phyloP scores from a whole-genome alignment of 306 rosid genomes.

The Oxytropis ochrocephala region DNA sequence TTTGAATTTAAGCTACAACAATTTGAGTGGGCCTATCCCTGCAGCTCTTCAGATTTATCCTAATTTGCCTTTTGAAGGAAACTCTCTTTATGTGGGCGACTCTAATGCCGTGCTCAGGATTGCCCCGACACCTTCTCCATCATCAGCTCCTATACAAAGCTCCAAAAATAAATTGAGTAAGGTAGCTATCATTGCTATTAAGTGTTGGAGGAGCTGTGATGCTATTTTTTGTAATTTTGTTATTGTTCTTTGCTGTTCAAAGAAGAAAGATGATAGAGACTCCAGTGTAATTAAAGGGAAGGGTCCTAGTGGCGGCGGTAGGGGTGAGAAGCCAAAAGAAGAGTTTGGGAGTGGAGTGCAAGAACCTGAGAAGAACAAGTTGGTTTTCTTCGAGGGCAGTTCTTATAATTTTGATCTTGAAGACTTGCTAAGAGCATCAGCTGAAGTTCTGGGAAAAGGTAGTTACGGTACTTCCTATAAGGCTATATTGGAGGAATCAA shows the following conservation, averaged over 20 bases:
- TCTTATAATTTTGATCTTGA: constrained; percentile 84
- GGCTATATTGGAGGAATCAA: constrained; percentile 76
- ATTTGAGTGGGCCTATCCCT: constrained; percentile 82
- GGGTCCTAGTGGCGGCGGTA: constrained; percentile 54
- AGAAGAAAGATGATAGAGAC: constrained; percentile 35
- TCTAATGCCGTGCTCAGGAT: constrained; percentile 49
- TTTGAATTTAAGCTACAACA: constrained; percentile 78
- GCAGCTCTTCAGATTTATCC: constrained; percentile 47
- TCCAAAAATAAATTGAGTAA: constrained; percentile 50
- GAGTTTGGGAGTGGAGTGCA: constrained; percentile 91
- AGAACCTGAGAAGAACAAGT: constrained; percentile 79
- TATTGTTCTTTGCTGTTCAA: constrained; percentile 49
- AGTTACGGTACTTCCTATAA: constrained; percentile 85
- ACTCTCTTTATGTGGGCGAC: constrained; percentile 69
- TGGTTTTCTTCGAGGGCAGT: constrained; percentile 85
- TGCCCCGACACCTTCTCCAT: no score
- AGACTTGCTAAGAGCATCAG: constrained; percentile 80
- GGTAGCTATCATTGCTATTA: constrained; percentile 70
- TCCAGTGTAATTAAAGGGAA: constrained; percentile 46
- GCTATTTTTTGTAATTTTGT: constrained; percentile 47
- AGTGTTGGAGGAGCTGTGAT: constrained; percentile 61
- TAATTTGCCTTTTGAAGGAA: constrained; percentile 69
- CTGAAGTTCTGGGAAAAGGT: constrained; percentile 86
- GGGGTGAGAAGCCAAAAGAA: constrained; percentile 80
- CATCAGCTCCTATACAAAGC: constrained; percentile 28